Evolutionary conservation across 2,329 filamentous ascomycete species (phyloP).

Genomic region (Trematosphaeria pertusa): DNA sequence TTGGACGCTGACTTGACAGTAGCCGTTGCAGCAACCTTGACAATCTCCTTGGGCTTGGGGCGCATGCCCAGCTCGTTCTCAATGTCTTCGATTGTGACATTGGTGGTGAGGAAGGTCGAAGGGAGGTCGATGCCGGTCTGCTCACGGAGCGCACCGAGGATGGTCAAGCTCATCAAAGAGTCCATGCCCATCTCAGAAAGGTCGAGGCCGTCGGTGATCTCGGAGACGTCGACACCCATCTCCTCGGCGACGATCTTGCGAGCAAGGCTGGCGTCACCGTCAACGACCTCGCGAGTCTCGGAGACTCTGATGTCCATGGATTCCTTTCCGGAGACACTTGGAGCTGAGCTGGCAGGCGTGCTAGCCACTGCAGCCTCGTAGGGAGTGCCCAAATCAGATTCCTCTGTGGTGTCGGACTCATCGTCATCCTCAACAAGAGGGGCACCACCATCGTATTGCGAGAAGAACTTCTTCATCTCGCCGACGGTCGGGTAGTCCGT

Average conservation of each 20-base stretch:
- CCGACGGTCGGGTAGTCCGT: slow-evolving; percentile 67
- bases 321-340: slow-evolving; percentile 54
- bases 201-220: slow-evolving; percentile 64
- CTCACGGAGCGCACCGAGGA: slow-evolving; percentile 59
- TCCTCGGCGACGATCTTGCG: slow-evolving; percentile 59
- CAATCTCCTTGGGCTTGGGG: slow-evolving; percentile 49
- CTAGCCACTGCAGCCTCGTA: slow-evolving; percentile 50
- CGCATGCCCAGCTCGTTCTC: slow-evolving; percentile 68
- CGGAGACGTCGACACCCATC: slow-evolving; percentile 71
- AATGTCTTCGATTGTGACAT: slow-evolving; percentile 69
- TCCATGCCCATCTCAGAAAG: slow-evolving; percentile 66
- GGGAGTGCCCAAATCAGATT: slow-evolving; percentile 52
- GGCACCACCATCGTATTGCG: slow-evolving; percentile 53
- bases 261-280: slow-evolving; percentile 54
- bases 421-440: slow-evolving; percentile 47
- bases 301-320: slow-evolving; percentile 38
- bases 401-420: slow-evolving; percentile 50
- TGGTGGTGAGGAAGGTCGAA: slow-evolving; percentile 64
- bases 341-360: slow-evolving; percentile 58
- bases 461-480: slow-evolving; percentile 65
- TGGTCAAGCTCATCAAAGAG: slow-evolving; percentile 60
- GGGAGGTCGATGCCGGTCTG: slow-evolving; percentile 59
- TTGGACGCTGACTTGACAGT: slow-evolving; percentile 18
- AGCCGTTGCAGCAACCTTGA: slow-evolving; percentile 31
- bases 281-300: slow-evolving; percentile 38